Base-by-base conservation (phyloP, 768 basidiomycete species). In the Mycena filopes region DNA sequence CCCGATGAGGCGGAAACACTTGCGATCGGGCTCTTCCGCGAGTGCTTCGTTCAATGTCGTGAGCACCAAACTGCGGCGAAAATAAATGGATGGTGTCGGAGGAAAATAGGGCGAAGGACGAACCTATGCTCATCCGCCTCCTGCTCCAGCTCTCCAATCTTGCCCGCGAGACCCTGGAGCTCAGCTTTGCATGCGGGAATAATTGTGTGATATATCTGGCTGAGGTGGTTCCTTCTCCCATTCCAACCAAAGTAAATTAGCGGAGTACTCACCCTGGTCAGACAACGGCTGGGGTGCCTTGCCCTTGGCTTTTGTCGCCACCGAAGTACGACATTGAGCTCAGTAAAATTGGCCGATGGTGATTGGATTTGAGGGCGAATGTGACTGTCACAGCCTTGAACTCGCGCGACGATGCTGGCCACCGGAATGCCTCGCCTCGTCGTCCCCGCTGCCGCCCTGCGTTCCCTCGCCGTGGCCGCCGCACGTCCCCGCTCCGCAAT, bases 71-170 rank as follows among this genome's bases (percentile, higher is more conserved):
- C 96, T 98, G 67, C 26, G 67, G 20, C n/a, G n/a, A 23, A 51
- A 57, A 43, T 29, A n/a, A 36, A 58, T 63, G n/a, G n/a, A n/a
- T n/a, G n/a, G n/a, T n/a, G n/a, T n/a, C n/a, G n/a, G n/a, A n/a
- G n/a, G n/a, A n/a, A n/a, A n/a, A n/a, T n/a, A n/a, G n/a, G 45
- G 45, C 11, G 3, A 33, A 59, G n/a, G 7, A 85, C 90, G 69
- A 67, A 96, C 97, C 86, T 84, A 77, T 99, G 96, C 75, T 99
- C 98, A 66, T 99, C 98, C 21, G 94, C 89, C 73, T 99, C 98
- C 69, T 91, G 88, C 77, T 99, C 98, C 33, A 99, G 84, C 78
- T 99, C 98, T 65, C 94, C 93, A 71, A 99, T 96, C 80, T 99
- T 99, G 68, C 90, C 87, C 40, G 95, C 95, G 28, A 99, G 80